Evolutionary conservation across 257 asterid species (phyloP).

Genomic region (Mentha longifolia): DNA sequence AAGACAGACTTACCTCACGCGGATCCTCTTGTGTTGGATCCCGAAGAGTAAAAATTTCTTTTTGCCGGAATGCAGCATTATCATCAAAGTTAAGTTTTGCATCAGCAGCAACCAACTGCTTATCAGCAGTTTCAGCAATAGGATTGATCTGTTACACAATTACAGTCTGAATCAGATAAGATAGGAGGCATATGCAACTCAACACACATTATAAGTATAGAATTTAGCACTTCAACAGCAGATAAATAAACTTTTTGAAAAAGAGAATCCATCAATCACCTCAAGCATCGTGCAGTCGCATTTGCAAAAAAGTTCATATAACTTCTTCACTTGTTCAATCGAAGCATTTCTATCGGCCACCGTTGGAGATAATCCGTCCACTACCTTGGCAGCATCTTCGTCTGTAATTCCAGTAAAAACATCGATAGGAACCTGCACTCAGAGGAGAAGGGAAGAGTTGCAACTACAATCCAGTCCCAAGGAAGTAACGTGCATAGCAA

Average conservation of each 20-base stretch:
- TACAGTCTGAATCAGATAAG: constrained; percentile 25
- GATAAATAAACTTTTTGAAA: not conserved
- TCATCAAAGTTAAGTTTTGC: constrained; percentile 98
- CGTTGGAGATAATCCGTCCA: constrained; percentile 90
- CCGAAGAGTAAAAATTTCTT: constrained; percentile 80
- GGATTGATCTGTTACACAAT: constrained; percentile 78
- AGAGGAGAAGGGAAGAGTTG: constrained; percentile 14
- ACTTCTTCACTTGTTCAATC: constrained; percentile 96
- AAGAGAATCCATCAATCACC: constrained; percentile 47
- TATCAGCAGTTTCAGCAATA: constrained; percentile 93
- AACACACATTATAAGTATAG: constrained; percentile 18
- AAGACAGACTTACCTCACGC: constrained; percentile 70
- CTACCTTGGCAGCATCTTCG: constrained; percentile 98
- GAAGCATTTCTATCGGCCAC: constrained; percentile 87
- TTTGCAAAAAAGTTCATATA: constrained; percentile 91
- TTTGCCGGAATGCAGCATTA: constrained; percentile 93
- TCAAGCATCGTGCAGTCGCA: constrained; percentile 93
- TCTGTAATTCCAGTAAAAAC: constrained; percentile 94
- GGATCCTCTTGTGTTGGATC: constrained; percentile 98
- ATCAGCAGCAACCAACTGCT: constrained; percentile 93
- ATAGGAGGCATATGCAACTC: constrained; percentile 23
- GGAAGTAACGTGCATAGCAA: constrained; percentile 16
- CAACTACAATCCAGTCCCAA: not conserved
- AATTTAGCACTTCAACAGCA: constrained; percentile 14
- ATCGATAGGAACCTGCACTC: constrained; percentile 84